Evolutionary conservation across 345 rosid genomes (phyloP), one percentile per base, ranked within the genome.

Genomic region (Lumnitzera racemosa): DNA sequence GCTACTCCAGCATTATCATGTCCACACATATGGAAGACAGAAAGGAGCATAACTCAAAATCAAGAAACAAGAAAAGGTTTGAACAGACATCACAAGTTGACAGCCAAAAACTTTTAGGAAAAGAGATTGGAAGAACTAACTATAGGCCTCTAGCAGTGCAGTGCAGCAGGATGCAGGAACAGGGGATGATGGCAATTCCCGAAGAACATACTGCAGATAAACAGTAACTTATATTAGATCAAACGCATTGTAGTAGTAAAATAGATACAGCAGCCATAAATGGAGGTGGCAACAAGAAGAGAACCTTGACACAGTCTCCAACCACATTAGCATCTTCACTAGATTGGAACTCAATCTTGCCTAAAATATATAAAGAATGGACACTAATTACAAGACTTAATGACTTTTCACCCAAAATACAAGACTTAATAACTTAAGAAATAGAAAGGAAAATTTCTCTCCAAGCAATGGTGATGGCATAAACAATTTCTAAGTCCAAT

Each of bases 121-220:
- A 53, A 6, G 15, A 16, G 16, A 36, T 13, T 17, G 16, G 13
- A 46, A 15, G 31, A 20, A 75, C 96, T 77, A 72, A 94, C 99
- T 86, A 74, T 87, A 84, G 63, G 99, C 97, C 80, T 90, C 99
- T 70, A 94, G 76, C 76, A 94, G 76, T 51, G 96, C 97, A 72
- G 97, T 84, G 68, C 99, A 94, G 75, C 97, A 90, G 65, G 99
- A 87, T 65, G 90, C 97, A 47, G 99, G 91, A 75, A 94, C 97
- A 51, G 99, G 99, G 51, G 96, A 90, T 52, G 99, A 94, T 20
- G 99, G 99, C 57, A 94, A 75, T 83, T 94, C 99, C 80, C 99
- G 83, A 57, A 94, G 74, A 24, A 94, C 91, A 80, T 90, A 91
- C 99, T 94, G 88, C 66, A 71, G 46, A 71, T 64, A 43, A 72